These are phyloP conservation scores for Rugosomyces carneus DNA, from an alignment of 1,284 basidiomycete genomes.

Conservation along the genomic window DNA sequence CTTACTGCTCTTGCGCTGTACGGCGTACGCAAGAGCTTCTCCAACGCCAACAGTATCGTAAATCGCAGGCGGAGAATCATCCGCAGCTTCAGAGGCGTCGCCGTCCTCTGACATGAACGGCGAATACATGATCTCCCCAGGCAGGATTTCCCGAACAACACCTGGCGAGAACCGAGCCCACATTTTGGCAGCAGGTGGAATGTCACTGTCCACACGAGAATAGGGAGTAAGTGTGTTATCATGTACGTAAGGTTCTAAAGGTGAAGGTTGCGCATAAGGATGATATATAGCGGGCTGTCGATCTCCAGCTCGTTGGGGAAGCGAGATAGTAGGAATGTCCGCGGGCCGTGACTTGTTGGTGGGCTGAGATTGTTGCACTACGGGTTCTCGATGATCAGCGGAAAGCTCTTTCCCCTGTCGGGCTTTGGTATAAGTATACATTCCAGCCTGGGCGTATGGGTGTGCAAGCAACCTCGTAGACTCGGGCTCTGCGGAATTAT, in stretches of 20 bases:
- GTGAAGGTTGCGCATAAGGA: slow-evolving; percentile 15
- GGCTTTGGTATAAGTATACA: slow-evolving; percentile 27
- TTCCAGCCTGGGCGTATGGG: slow-evolving; percentile 49
- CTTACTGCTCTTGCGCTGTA: slow-evolving; percentile 25
- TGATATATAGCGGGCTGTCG: slow-evolving; percentile 37
- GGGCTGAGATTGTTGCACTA: no score
- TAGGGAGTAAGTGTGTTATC: slow-evolving; percentile 12
- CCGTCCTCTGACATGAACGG: slow-evolving; percentile 33
- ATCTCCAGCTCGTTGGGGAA: slow-evolving; percentile 37
- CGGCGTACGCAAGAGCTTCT: slow-evolving; percentile 41
- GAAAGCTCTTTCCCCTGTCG: no score
- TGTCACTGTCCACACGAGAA: slow-evolving; percentile 27
- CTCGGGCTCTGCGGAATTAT: slow-evolving; percentile 26
- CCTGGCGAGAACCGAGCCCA: slow-evolving; percentile 47
- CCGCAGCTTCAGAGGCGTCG: slow-evolving; percentile 10
- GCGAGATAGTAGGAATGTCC: slow-evolving; percentile 21
- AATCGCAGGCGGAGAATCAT: slow-evolving; percentile 30
- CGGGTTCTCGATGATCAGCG: no score
- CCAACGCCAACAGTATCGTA: slow-evolving; percentile 34
- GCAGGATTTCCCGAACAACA: slow-evolving; percentile 44
- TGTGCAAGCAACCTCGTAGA: slow-evolving; percentile 35
- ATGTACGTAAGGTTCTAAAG: slow-evolving; percentile 20
- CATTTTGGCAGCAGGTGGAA: slow-evolving; percentile 42
- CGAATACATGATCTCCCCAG: slow-evolving; percentile 48
- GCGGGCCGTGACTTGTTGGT: background rate